Conservation (phyloP, 768 basidiomycete species). For the Boletus rufocinnamomeus region DNA sequence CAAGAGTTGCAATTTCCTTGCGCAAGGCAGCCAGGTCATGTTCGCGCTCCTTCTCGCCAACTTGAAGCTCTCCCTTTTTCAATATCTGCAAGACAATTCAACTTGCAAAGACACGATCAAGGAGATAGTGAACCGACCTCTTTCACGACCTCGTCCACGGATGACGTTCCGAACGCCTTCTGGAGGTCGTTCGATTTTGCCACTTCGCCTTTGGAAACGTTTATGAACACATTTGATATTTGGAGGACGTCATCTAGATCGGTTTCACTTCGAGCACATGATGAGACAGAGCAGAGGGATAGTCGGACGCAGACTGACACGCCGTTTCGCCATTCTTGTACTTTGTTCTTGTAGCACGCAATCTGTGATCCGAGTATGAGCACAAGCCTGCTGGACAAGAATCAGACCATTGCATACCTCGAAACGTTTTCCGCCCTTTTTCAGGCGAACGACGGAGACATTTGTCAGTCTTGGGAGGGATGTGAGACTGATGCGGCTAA, state of each 20-base stretch:
- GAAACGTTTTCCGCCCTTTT: slow-evolving; percentile 97
- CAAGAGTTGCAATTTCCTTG: slow-evolving; percentile 89
- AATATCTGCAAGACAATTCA: slow-evolving; percentile 62
- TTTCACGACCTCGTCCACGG: slow-evolving; percentile 70
- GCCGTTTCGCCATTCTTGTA: slow-evolving; percentile 93
- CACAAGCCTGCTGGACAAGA: not conserved
- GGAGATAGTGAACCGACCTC: slow-evolving; percentile 54
- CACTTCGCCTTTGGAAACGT: slow-evolving; percentile 95
- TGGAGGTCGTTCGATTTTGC: slow-evolving; percentile 88
- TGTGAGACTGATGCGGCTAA: slow-evolving; percentile 2
- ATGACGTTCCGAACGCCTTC: slow-evolving; percentile 85
- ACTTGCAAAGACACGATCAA: not conserved
- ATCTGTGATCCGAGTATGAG: slow-evolving; percentile 50
- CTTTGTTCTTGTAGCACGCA: slow-evolving; percentile 99
- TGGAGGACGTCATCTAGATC: slow-evolving; percentile 95
- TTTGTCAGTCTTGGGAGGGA: slow-evolving; percentile 78
- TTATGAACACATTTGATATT: slow-evolving; percentile 92
- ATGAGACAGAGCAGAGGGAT: not conserved
- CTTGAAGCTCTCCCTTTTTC: slow-evolving; percentile 95
- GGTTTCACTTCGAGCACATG: slow-evolving; percentile 62
- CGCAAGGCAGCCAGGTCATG: slow-evolving; percentile 83
- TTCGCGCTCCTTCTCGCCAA: slow-evolving; percentile 94
- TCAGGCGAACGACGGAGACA: slow-evolving; percentile 92
- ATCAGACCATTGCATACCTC: slow-evolving; percentile 55
- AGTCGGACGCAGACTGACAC: slow-evolving; percentile 54